These are phyloP conservation scores for Xylariales sp. DNA, from an alignment of 2,329 filamentous ascomycete genomes.

Conservation along the genomic window DNA sequence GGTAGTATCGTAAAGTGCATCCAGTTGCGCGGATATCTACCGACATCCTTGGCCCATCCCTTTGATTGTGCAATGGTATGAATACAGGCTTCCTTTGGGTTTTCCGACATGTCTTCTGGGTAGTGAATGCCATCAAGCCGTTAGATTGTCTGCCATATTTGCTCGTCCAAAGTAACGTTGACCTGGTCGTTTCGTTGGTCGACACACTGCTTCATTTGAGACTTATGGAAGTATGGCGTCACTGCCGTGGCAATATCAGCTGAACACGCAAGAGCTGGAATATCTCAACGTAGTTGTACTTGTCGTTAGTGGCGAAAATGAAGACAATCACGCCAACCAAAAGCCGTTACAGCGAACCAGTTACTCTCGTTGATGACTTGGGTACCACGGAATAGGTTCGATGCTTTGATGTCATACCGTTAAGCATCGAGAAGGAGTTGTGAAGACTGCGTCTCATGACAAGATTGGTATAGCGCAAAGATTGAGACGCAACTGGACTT, in stretches of 20 bases:
- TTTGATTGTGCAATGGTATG: slow-evolving; percentile 14
- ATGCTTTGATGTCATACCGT: slow-evolving; percentile 20
- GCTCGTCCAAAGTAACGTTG: background rate
- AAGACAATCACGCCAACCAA: slow-evolving; percentile 21
- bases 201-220: slow-evolving; percentile 10
- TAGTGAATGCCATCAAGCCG: background rate
- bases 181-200: slow-evolving; percentile 2
- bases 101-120: background rate
- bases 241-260: slow-evolving; percentile 13
- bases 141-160: background rate
- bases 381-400: slow-evolving; percentile 53
- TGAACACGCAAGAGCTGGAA: slow-evolving; percentile 18
- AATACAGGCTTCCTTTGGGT: slow-evolving; percentile 8
- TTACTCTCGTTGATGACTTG: slow-evolving; percentile 59
- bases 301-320: slow-evolving; percentile 15
- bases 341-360: slow-evolving; percentile 35
- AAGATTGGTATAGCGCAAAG: slow-evolving; percentile 14
- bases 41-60: slow-evolving; percentile 13
- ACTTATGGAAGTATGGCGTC: slow-evolving; percentile 13
- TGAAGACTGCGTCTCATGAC: slow-evolving; percentile 7
- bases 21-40: slow-evolving; percentile 16
- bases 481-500: slow-evolving; percentile 15
- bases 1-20: slow-evolving; percentile 20
- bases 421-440: slow-evolving; percentile 13
- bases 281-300: slow-evolving; percentile 2